Evolutionary conservation across 306 rosid species (phyloP).

Genomic region (Glycine latifolia): DNA sequence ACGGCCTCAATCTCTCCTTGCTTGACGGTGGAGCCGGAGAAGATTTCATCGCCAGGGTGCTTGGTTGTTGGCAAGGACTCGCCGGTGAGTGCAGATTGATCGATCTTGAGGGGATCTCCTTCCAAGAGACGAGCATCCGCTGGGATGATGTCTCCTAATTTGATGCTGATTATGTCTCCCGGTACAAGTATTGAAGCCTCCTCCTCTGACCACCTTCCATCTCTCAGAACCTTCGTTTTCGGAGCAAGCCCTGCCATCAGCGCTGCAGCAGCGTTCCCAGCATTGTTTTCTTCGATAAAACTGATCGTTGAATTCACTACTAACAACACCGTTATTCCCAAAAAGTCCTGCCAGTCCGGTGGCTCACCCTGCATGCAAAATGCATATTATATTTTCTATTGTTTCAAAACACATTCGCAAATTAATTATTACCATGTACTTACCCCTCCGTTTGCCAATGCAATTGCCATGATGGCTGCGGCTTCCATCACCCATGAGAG

Average conservation of each 20-base stretch:
- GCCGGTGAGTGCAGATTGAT: conserved; percentile 91
- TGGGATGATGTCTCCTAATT: conserved; percentile 87
- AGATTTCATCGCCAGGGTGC: conserved; percentile 72
- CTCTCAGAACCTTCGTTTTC: conserved; percentile 89
- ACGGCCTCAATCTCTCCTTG: conserved; percentile 95
- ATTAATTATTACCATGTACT: too few relatives aligned
- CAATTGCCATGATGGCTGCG: conserved; percentile 96
- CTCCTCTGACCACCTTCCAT: conserved; percentile 87
- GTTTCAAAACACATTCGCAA: too few relatives aligned
- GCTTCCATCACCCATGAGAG: conserved; percentile 95
- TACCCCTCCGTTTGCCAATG: conserved; percentile 93
- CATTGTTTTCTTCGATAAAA: conserved; percentile 91
- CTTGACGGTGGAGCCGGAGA: conserved; percentile 91
- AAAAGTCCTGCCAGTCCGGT: conserved; percentile 93
- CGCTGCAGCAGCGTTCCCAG: conserved; percentile 95
- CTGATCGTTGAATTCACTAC: conserved; percentile 88
- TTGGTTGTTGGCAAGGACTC: conserved; percentile 79
- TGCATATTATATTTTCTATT: too few relatives aligned
- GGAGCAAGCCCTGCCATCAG: conserved; percentile 99
- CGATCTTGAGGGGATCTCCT: conserved; percentile 84
- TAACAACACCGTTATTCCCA: conserved; percentile 70
- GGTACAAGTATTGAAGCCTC: conserved; percentile 84
- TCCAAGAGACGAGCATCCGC: conserved; percentile 93
- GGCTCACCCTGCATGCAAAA: conserved; percentile 61
- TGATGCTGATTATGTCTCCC: conserved; percentile 82